These are phyloP conservation scores for Penicillium fuscoglaucum DNA, from an alignment of 2,329 filamentous ascomycete species.

Conservation along the genomic window DNA sequence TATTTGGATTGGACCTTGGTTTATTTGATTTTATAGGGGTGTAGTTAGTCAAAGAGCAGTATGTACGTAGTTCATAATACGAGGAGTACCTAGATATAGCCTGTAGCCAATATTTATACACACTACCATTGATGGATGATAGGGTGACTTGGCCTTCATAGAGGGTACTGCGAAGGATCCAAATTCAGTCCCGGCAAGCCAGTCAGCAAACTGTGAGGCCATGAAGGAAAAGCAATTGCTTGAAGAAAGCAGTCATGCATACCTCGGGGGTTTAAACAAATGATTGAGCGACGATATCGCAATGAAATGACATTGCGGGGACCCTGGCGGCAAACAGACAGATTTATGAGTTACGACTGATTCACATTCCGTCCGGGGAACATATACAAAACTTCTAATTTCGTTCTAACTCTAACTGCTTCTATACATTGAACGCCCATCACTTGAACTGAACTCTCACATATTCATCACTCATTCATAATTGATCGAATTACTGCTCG, in stretches of 20 bases:
- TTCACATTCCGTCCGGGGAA: background rate
- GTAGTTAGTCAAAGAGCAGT: background rate
- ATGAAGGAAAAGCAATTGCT: background rate
- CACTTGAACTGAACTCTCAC: background rate
- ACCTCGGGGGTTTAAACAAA: background rate
- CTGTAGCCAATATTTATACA: background rate
- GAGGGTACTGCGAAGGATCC: no score
- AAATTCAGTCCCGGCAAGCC: no score
- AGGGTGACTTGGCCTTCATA: background rate
- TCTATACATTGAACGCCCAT: background rate
- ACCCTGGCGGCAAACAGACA: background rate
- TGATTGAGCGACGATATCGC: background rate
- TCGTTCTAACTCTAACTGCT: background rate
- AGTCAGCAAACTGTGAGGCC: background rate
- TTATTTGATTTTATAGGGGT: no score
- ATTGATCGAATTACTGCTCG: conserved; percentile 22
- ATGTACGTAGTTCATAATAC: background rate
- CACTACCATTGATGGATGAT: background rate
- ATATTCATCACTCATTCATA: background rate
- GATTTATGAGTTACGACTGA: no score
- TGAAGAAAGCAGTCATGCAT: background rate
- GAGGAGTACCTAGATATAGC: background rate
- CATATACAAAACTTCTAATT: background rate
- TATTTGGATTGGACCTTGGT: background rate
- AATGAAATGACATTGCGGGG: background rate